These are phyloP conservation scores for Luffa aegyptiaca DNA, from an alignment of 306 rosid species.

Conservation along the genomic window DNA sequence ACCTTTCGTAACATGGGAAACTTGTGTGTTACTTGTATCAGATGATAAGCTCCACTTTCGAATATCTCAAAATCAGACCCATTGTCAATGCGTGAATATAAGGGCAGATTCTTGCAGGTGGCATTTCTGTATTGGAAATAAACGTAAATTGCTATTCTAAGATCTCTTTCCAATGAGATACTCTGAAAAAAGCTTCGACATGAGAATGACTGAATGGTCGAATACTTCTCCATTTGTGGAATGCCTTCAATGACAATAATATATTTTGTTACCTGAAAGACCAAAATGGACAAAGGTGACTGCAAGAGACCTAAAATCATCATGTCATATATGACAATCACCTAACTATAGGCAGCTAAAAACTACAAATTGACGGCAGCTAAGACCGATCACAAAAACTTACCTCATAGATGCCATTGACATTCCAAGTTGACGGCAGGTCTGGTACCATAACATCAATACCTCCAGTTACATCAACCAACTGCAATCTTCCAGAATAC, in stretches of 20 bases:
- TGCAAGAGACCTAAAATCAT: slow-evolving; percentile 1
- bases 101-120: slow-evolving; percentile 39
- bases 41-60: slow-evolving; percentile 50
- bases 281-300: slow-evolving; percentile 18
- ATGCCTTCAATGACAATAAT: slow-evolving; percentile 48
- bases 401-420: slow-evolving; percentile 55
- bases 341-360: neutral
- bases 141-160: slow-evolving; percentile 27
- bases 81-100: slow-evolving; percentile 18
- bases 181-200: slow-evolving; percentile 51
- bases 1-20: slow-evolving; percentile 61
- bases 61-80: slow-evolving; percentile 31
- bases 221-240: slow-evolving; percentile 26
- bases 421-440: slow-evolving; percentile 63
- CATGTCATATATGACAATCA: neutral
- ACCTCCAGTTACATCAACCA: slow-evolving; percentile 76
- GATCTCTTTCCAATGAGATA: slow-evolving; percentile 25
- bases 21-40: slow-evolving; percentile 62
- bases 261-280: slow-evolving; percentile 58
- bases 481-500: slow-evolving; percentile 58
- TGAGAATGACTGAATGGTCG: slow-evolving; percentile 34
- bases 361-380: neutral
- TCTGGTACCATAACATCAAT: slow-evolving; percentile 81
- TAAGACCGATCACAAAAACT: slow-evolving; percentile 6
- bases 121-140: slow-evolving; percentile 44